Evolutionary conservation across 2,329 filamentous ascomycete species (phyloP).

Genomic region (Xylariomycetidae sp.): DNA sequence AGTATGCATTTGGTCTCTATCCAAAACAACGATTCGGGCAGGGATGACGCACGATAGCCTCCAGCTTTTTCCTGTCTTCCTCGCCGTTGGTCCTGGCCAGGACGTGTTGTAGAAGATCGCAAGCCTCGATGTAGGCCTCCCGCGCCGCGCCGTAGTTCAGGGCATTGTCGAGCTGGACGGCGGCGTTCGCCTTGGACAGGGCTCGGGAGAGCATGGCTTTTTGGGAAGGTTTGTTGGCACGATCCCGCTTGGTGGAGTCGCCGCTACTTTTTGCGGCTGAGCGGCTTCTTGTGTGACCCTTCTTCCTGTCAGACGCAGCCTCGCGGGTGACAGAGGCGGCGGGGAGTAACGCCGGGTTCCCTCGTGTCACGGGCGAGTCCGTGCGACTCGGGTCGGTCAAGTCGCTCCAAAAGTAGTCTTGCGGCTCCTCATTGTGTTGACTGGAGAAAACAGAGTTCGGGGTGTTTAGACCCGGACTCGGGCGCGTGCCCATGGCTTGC

Average conservation of each 20-base stretch:
- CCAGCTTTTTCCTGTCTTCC: constrained; percentile 83
- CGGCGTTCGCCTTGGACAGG: constrained; percentile 90
- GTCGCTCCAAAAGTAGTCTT: constrained; percentile 22
- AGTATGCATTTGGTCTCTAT: no score
- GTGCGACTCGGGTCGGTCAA: constrained; percentile 14
- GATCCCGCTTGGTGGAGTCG: constrained; percentile 34
- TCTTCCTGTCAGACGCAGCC: constrained; percentile 30
- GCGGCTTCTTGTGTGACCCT: constrained; percentile 40
- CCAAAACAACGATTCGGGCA: no score
- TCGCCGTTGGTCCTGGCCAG: constrained; percentile 77
- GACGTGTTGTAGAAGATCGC: constrained; percentile 79
- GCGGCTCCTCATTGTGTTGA: constrained; percentile 15
- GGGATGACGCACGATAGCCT: constrained; percentile 89
- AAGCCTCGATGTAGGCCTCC: constrained; percentile 86
- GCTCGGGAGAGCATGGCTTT: constrained; percentile 97
- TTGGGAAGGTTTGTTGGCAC: constrained; percentile 54
- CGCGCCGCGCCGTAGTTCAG: constrained; percentile 90
- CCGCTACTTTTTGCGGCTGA: constrained; percentile 39
- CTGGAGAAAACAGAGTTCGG: constrained; percentile 17
- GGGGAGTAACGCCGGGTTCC: constrained; percentile 18
- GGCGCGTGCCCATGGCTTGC: constrained; percentile 15
- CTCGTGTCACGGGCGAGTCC: constrained; percentile 15
- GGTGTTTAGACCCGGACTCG: constrained; percentile 15
- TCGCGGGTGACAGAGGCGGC: constrained; percentile 20
- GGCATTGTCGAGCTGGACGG: constrained; percentile 91